phyloP scores from a whole-genome alignment of 371 early-diverging fungal species.

The Mucor velutinosus region DNA sequence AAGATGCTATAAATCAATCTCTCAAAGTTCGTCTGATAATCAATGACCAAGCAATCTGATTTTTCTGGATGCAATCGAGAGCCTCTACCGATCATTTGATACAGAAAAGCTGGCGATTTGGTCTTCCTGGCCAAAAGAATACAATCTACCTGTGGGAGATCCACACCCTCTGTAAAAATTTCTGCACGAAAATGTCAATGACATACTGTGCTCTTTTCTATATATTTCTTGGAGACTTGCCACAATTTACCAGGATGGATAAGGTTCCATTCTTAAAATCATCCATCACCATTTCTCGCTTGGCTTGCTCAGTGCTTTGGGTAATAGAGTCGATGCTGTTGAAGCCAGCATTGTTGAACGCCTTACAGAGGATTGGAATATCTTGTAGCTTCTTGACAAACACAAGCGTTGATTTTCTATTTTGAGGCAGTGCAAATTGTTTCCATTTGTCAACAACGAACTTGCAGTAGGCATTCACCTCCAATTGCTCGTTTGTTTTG shows the following conservation, averaged over 20 bases:
- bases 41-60: neutral
- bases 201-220: neutral
- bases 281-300: neutral
- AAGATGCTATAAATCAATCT: neutral
- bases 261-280: neutral
- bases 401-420: slow-evolving; percentile 65
- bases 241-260: neutral
- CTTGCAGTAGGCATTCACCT: neutral
- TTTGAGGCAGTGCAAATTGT: neutral
- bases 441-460: neutral
- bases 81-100: neutral
- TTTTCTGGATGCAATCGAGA: neutral
- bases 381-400: slow-evolving; percentile 89
- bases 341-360: slow-evolving; percentile 60
- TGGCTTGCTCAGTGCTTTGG: neutral
- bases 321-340: neutral
- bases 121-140: neutral
- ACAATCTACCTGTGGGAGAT: neutral
- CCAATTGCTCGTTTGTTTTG: neutral
- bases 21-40: neutral
- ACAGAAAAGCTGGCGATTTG: neutral
- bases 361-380: slow-evolving; percentile 56
- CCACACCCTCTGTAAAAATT: neutral
- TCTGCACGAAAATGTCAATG: neutral
- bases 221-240: neutral